Evolutionary conservation across 495 filamentous ascomycete genomes (phyloP).

Genomic region (Chaetomium tenue): DNA sequence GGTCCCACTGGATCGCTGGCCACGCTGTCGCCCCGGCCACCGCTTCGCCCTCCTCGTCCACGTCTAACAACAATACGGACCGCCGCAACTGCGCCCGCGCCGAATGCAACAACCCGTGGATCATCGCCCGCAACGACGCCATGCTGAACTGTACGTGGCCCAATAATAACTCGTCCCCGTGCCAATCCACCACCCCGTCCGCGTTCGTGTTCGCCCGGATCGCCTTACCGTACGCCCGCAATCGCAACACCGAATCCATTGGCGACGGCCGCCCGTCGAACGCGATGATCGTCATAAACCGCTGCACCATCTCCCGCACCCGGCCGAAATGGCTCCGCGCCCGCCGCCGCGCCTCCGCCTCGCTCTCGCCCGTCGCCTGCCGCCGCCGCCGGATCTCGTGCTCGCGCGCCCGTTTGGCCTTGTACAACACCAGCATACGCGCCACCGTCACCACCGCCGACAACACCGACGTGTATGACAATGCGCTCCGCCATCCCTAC

Average conservation of each 20-base stretch:
- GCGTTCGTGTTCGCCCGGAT: constrained; percentile 8
- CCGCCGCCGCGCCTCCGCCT: not conserved
- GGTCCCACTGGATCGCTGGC: constrained; percentile 10
- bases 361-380: not conserved
- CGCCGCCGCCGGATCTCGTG: not conserved
- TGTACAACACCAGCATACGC: not conserved
- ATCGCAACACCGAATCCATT: constrained; percentile 6
- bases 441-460: constrained; percentile 1
- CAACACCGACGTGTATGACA: constrained; percentile 1
- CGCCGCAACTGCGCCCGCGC: constrained; percentile 3
- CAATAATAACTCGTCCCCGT: constrained; percentile 4
- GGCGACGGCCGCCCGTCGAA: constrained; percentile 9
- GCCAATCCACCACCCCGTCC: not conserved
- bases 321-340: constrained; percentile 7
- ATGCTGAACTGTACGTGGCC: constrained; percentile 1
- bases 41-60: constrained; percentile 7
- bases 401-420: not conserved
- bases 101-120: not conserved
- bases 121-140: constrained; percentile 1
- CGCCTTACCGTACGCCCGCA: constrained; percentile 6
- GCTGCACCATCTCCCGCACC: not conserved
- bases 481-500: constrained; percentile 2
- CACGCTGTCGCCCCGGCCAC: not conserved
- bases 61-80: constrained; percentile 8
- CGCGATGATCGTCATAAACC: constrained; percentile 4